Percentiles rank a stretch among this genome's conserved stretches.
Evolutionary conservation across 129 eudicot genomes (phyloP).

Genomic region (Artemisia tridentata): DNA sequence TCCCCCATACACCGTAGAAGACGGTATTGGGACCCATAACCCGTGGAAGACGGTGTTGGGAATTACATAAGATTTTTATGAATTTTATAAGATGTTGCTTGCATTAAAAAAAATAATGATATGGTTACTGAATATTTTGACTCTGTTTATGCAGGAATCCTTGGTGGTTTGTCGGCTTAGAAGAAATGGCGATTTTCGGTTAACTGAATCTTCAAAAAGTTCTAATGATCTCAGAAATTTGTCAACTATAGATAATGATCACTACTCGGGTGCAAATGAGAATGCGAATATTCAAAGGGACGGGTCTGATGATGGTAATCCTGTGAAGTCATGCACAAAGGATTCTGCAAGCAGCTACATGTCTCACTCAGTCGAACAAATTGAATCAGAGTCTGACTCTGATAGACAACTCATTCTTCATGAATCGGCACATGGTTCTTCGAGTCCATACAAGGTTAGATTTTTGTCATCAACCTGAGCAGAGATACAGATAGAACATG

Average conservation of each 20-base stretch:
- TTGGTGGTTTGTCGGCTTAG: slow-evolving; percentile 83
- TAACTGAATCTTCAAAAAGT: slow-evolving; percentile 40
- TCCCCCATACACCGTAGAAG: no score
- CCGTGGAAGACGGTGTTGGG: no score
- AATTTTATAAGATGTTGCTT: not conserved
- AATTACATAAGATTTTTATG: not conserved
- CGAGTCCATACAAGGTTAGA: slow-evolving; percentile 38
- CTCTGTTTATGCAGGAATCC: slow-evolving; percentile 52
- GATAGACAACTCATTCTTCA: slow-evolving; percentile 30
- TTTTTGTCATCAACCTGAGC: not conserved
- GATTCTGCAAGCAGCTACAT: slow-evolving; percentile 51
- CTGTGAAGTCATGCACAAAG: slow-evolving; percentile 36
- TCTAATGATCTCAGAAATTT: slow-evolving; percentile 20
- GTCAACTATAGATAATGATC: slow-evolving; percentile 18
- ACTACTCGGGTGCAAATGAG: slow-evolving; percentile 24
- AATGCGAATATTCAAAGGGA: slow-evolving; percentile 24
- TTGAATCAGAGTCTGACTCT: slow-evolving; percentile 44
- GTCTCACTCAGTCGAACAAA: slow-evolving; percentile 52
- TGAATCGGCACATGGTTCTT: slow-evolving; percentile 27
- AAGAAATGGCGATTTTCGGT: slow-evolving; percentile 56
- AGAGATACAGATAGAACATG: not conserved
- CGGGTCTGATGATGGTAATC: slow-evolving; percentile 27
- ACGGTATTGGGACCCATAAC: no score
- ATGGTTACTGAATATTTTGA: not conserved
- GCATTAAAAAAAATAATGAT: not conserved